Evolutionary conservation across 495 filamentous ascomycete species (phyloP).

Genomic region (Geopyxis carbonaria): DNA sequence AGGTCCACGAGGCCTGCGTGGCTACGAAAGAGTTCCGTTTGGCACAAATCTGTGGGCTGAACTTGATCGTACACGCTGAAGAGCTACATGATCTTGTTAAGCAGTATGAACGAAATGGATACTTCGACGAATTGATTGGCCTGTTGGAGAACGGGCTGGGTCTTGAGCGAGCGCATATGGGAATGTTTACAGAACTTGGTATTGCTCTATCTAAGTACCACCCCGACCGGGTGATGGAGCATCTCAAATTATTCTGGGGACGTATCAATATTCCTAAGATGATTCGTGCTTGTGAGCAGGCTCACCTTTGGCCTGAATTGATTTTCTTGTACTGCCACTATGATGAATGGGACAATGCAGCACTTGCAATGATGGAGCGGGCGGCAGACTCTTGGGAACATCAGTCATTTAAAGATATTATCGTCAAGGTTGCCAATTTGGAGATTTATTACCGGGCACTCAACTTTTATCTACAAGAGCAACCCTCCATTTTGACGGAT

Average conservation of each 20-base stretch:
- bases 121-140: conserved; percentile 93
- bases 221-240: conserved; percentile 93
- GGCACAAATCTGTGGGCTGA: conserved; percentile 97
- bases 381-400: conserved; percentile 98
- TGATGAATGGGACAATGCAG: conserved; percentile 97
- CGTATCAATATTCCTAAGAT: conserved; percentile 98
- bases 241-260: conserved; percentile 97
- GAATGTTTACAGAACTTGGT: conserved; percentile 93
- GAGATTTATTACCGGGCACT: conserved; percentile 98
- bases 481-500: conserved; percentile 87
- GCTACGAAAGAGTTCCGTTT: conserved; percentile 98
- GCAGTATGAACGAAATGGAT: conserved; percentile 92
- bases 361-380: conserved; percentile 97
- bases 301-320: conserved; percentile 91
- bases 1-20: conserved; percentile 94
- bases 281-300: conserved; percentile 87
- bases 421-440: conserved; percentile 93
- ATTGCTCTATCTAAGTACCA: conserved; percentile 94
- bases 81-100: conserved; percentile 84
- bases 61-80: conserved; percentile 95
- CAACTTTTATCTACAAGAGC: conserved; percentile 96
- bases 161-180: conserved; percentile 77
- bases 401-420: conserved; percentile 98
- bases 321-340: conserved; percentile 99
- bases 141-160: conserved; percentile 92